A percentile compares a stretch with the other conserved stretches of the same genome.
phyloP scores from a whole-genome alignment of 106 monocot species.

The Acorus gramineus region DNA sequence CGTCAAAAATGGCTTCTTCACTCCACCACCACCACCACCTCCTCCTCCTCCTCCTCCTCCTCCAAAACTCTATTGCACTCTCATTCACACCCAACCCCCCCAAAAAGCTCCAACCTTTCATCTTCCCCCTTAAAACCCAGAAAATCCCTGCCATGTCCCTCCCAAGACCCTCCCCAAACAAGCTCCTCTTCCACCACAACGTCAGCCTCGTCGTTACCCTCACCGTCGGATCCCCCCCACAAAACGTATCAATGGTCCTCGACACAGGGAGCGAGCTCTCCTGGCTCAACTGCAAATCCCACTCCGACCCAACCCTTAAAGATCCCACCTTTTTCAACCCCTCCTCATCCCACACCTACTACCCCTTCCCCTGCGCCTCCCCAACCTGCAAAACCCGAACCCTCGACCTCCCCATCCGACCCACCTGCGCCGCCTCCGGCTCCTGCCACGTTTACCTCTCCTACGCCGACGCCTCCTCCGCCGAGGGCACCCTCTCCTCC shows the following conservation, averaged over 20 bases:
- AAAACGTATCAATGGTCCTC: constrained; percentile 89
- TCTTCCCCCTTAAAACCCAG: constrained; percentile 34
- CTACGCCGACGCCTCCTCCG: constrained; percentile 85
- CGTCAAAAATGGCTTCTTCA: too few species aligned
- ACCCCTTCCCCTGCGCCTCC: constrained; percentile 53
- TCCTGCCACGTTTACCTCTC: constrained; percentile 70
- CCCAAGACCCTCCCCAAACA: constrained; percentile 27
- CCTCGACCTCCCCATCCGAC: constrained; percentile 56
- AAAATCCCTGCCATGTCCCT: constrained; percentile 20
- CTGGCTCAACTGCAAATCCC: constrained; percentile 59
- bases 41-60: too few species aligned
- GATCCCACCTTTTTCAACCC: constrained; percentile 19
- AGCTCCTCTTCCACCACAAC: constrained; percentile 85
- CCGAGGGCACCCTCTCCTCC: constrained; percentile 63
- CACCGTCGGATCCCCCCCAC: constrained; percentile 75
- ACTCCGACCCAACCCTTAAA: background rate
- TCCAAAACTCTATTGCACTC: too few species aligned
- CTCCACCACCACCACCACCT: too few species aligned
- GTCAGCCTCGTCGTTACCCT: constrained; percentile 73
- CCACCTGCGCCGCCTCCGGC: constrained; percentile 30
- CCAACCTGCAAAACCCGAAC: constrained; percentile 46
- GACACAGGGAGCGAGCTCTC: constrained; percentile 99
- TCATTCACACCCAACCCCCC: too few species aligned
- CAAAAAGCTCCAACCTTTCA: background rate
- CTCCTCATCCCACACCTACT: constrained; percentile 44